Evolutionary conservation across 345 rosid genomes (phyloP), one percentile per base, ranked within the genome.

Genomic region (Garcia nutans): DNA sequence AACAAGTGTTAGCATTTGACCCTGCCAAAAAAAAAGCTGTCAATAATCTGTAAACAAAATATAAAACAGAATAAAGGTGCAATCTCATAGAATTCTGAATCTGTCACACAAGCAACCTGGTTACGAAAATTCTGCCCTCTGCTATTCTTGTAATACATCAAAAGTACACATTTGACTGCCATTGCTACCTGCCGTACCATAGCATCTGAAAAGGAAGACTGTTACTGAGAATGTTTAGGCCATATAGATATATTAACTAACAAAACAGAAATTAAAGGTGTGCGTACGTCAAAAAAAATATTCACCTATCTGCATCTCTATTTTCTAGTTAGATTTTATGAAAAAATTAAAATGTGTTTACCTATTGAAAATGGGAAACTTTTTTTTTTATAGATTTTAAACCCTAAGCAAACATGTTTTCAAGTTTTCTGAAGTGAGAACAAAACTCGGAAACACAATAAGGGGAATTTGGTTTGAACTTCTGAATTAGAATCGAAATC

Each of bases 1-100:
- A 16, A 93, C 88, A 71, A 93, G 76, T 61, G 98, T 93, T 61
- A 92, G 87, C 84, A 93, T 85, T 80, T 93, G 94, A 73, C 93
- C 97, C 94, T 93, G 85, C 58, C 87, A 76, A 71, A 59, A 33
- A 60, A 73, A 12, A 68, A 26, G 59, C 55, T 44, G 66, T 63
- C 65, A 33, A 65, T 49, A 68, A 13, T 12, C 26, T 47, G 57
- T 0, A 57, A 45, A 57, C 19, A 26, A 42, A 13, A 23, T 13
- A 12, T 42, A 65, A 57, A 44, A 47, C 11, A 16, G 10, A 7
- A 61, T 56, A 26, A 22, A 47, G 26, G 45, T 59, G 68, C 41
- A 28, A 42, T 49, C 44, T 10, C 6, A 22, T 15, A 59, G 15
- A 28, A 72, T 23, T n/a, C 28, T 42, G 49, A 50, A 47, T 62